Evolutionary conservation across 2,329 filamentous ascomycete genomes (phyloP).

Genomic region (Aspergillaceae sp.): DNA sequence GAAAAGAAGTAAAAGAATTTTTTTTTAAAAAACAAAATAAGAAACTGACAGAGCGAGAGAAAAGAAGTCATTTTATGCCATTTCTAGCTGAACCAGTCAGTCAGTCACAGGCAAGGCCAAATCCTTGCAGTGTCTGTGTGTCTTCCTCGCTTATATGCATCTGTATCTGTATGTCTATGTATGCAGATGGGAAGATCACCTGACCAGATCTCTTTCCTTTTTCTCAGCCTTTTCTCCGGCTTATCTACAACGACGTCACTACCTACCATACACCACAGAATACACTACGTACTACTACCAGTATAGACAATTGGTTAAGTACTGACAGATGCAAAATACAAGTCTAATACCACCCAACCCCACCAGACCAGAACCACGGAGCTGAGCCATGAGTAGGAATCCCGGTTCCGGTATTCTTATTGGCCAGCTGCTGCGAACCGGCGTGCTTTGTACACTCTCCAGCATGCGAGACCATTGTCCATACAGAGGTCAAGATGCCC

Average conservation of each 20-base stretch:
- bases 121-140: too few relatives aligned
- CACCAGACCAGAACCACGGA: not conserved
- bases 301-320: not conserved
- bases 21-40: not conserved
- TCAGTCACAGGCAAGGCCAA: too few relatives aligned
- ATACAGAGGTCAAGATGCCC: too few relatives aligned
- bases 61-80: not conserved
- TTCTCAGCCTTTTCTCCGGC: not conserved
- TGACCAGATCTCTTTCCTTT: too few relatives aligned
- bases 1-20: too few relatives aligned
- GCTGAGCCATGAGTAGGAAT: slow-evolving; percentile 8
- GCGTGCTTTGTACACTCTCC: slow-evolving; percentile 1
- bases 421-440: slow-evolving; percentile 4
- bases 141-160: too few relatives aligned
- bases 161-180: too few relatives aligned
- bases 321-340: too few relatives aligned
- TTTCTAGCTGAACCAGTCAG: not conserved
- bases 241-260: not conserved
- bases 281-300: not conserved
- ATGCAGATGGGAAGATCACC: too few relatives aligned
- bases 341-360: not conserved
- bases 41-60: not conserved
- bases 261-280: not conserved
- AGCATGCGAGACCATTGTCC: not conserved
- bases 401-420: slow-evolving; percentile 2